Evolutionary conservation across 805 yeast species (phyloP).

Genomic region (Babjeviella inositovora): DNA sequence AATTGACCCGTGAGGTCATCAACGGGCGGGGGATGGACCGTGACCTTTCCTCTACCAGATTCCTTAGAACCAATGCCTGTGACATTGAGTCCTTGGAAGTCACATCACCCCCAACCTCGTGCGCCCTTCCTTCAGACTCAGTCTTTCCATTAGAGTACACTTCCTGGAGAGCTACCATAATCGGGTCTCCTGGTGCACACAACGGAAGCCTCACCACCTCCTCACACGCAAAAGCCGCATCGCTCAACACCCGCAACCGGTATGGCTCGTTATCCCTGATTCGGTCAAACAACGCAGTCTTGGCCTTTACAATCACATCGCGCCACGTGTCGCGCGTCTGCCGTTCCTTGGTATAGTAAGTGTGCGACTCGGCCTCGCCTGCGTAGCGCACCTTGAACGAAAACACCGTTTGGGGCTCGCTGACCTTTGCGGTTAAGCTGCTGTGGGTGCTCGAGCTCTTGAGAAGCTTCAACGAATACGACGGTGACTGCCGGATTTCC

Average conservation of each 20-base stretch:
- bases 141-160: too few relatives aligned
- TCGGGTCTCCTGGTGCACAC: slow-evolving; percentile 32
- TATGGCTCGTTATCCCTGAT: slow-evolving; percentile 32
- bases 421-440: slow-evolving; percentile 5
- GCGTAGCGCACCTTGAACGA: slow-evolving; percentile 40
- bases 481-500: slow-evolving; percentile 6
- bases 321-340: slow-evolving; percentile 48
- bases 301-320: slow-evolving; percentile 27
- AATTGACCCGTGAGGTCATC: slow-evolving; percentile 19
- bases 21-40: too few relatives aligned
- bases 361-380: slow-evolving; percentile 36
- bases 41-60: slow-evolving; percentile 6
- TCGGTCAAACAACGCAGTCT: slow-evolving; percentile 14
- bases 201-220: slow-evolving; percentile 35
- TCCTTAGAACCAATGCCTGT: too few relatives aligned
- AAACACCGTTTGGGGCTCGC: too few relatives aligned
- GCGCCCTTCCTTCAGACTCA: too few relatives aligned
- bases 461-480: slow-evolving; percentile 5
- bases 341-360: slow-evolving; percentile 27
- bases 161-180: slow-evolving; percentile 19
- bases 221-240: slow-evolving; percentile 51
- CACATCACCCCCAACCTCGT: too few relatives aligned
- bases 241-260: slow-evolving; percentile 31
- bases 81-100: too few relatives aligned
- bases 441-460: slow-evolving; percentile 2